Base-by-base conservation (phyloP, 2,329 filamentous ascomycete genomes). In the Ophiostoma sp. region DNA sequence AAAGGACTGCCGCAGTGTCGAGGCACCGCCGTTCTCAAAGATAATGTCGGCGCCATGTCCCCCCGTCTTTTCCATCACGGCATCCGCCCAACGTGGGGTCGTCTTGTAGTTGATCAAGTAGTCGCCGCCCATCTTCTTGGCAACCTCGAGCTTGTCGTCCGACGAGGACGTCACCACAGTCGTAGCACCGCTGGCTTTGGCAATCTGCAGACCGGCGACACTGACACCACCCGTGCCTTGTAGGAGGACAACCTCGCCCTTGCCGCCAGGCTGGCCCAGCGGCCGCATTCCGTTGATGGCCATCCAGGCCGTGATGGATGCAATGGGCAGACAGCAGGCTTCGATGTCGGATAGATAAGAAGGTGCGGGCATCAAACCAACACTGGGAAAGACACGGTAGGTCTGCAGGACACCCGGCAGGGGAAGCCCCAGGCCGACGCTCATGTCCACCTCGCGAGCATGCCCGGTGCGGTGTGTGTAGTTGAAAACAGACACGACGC, bases 401-500 rank as follows among this genome's bases (percentile, higher is more conserved):
- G 89, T 84, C 15, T 86, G 83, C 74, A 92, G 79, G 1, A 88
- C 86, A 36, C 90, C 90, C 0, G 83, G 82, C 0, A 88, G 82
- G 0, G 90, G 91, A 2, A 89, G 82, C 3, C 91, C 91, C 15
- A 92, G 81, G 0, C 90, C 89, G 3, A 83, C 85, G 0, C 81
- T 81, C 79, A 92, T 83, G 76, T 90, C 84, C 22, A 83, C 82
- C 70, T 85, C 86, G 31, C 84, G 83, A 74, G 92, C 82, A 78
- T 90, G 88, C n/a, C 90, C 90, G 3, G 84, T 85, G 70, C 89
- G 81, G 77, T 88, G 86, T 8, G 81, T 81, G 79, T 88, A 86
- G 77, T 87, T 87, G 81, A 92, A 93, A 70, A 88, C 91, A 25
- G 87, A 87, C 72, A 92, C 84, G 52, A 93, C 91, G n/a, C 90